Base-by-base conservation (phyloP, 179 eudicot species). In the Sideroxylon spinosum region DNA sequence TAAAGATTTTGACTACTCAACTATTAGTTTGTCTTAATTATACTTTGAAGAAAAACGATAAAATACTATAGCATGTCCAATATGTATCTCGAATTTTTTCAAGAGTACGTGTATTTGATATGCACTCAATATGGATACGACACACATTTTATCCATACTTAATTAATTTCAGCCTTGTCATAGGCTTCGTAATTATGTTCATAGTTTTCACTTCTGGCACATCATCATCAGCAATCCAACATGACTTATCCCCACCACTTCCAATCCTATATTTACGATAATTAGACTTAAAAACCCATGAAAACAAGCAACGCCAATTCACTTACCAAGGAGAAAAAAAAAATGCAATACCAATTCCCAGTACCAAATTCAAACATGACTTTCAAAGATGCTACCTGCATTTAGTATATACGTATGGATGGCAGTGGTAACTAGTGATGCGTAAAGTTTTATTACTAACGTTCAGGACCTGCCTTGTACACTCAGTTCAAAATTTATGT, bases 171-270 rank as follows among this genome's bases (percentile, higher is more conserved):
- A 48, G 56, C 11, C 61, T 46, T 28, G 14, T 63, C 29, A 22
- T 6, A 44, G 78, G 78, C 55, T 61, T 75, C 20, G 19, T 60
- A 19, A 61, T 48, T 60, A 46, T 48, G 32, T 28, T 76, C 13
- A n/a, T 14, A 25, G 3, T 4, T 48, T 44, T 64, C 68, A 64
- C 7, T 19, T 12, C 44, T 7, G 11, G 68, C 17, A 13, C 68
- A 63, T 25, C 44, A 63, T 25, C 66, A 62, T 62, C 13, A 62
- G 44, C 5, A 37, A 37, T 37, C 44, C 44, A 37, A 28, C 29
- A 13, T 64, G 68, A 26, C 44, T 26, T 26, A 64, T 64, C 68
- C 44, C 68, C 12, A 64, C 44, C 44, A 37, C 44, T 37, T 37
- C 44, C 44, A 37, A 37, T 65, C 69, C 44, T 37, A 37, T 37